Evolutionary conservation across 495 filamentous ascomycete species (phyloP).

Genomic region (Cetradonia linearis): DNA sequence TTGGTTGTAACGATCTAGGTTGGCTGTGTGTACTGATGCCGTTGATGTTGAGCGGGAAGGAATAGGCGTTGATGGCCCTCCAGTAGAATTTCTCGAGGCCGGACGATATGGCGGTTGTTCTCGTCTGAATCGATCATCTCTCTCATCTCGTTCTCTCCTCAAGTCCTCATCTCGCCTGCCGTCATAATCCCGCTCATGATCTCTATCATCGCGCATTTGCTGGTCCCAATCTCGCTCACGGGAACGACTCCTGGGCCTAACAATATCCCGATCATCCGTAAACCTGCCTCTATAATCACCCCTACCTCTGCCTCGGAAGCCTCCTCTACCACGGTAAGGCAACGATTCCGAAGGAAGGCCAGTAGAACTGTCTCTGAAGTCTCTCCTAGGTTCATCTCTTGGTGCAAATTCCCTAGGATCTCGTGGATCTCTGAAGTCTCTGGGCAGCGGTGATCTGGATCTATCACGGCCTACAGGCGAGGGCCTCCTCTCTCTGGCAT

Average conservation of each 20-base stretch:
- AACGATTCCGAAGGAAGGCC: slow-evolving; percentile 59
- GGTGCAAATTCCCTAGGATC: slow-evolving; percentile 33
- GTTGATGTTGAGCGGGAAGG: slow-evolving; percentile 20
- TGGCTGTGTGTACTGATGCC: slow-evolving; percentile 13
- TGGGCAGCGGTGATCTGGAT: slow-evolving; percentile 38
- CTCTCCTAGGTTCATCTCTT: slow-evolving; percentile 42
- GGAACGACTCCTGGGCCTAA: slow-evolving; percentile 56
- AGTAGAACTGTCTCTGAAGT: slow-evolving; percentile 51
- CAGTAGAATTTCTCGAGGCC: slow-evolving; percentile 34
- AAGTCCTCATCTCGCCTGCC: slow-evolving; percentile 38
- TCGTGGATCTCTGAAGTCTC: slow-evolving; percentile 43
- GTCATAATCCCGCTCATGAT: slow-evolving; percentile 36
- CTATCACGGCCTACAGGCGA: slow-evolving; percentile 27
- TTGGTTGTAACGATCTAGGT: slow-evolving; percentile 19
- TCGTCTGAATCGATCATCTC: slow-evolving; percentile 44
- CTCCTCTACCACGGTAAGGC: slow-evolving; percentile 40
- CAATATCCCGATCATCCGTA: slow-evolving; percentile 52
- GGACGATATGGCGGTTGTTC: slow-evolving; percentile 37
- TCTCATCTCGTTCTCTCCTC: slow-evolving; percentile 41
- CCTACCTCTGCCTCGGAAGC: slow-evolving; percentile 54
- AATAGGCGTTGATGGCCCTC: slow-evolving; percentile 11
- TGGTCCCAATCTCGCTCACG: slow-evolving; percentile 36
- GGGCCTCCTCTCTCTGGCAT: slow-evolving; percentile 25
- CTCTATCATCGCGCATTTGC: slow-evolving; percentile 38
- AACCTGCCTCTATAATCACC: slow-evolving; percentile 56